phyloP scores from a whole-genome alignment of 305 asterid genomes.

The Salvia sclarea region DNA sequence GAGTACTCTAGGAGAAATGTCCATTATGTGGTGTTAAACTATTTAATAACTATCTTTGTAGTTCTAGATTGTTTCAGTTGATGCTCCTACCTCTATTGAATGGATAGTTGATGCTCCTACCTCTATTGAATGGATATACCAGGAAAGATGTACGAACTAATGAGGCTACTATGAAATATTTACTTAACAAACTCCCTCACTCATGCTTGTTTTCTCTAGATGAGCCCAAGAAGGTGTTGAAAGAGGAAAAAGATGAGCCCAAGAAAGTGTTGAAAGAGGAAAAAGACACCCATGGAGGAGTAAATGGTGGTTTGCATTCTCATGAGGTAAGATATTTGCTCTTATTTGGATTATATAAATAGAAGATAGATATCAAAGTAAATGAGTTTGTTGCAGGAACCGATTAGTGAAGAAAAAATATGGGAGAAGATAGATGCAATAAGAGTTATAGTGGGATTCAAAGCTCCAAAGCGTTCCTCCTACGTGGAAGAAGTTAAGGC shows the following conservation, averaged over 20 bases:
- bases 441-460: slow-evolving; percentile 64
- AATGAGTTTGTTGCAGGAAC: neutral
- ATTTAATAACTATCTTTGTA: too few species aligned
- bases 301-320: neutral
- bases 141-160: too few species aligned
- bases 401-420: slow-evolving; percentile 41
- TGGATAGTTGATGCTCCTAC: too few species aligned
- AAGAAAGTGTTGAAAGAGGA: neutral
- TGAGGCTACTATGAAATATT: too few species aligned
- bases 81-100: too few species aligned
- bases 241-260: neutral
- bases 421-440: slow-evolving; percentile 68
- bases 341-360: neutral
- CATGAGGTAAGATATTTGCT: neutral
- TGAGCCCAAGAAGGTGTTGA: neutral
- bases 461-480: slow-evolving; percentile 40
- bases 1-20: too few species aligned
- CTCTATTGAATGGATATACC: too few species aligned
- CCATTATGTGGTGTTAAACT: too few species aligned
- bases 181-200: too few species aligned
- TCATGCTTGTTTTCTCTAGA: neutral
- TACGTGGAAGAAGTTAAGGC: slow-evolving; percentile 63
- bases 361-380: too few species aligned
- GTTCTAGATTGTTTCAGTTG: too few species aligned
- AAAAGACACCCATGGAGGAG: neutral